phyloP scores from a whole-genome alignment of 2,329 filamentous ascomycete genomes.

The Cercospora sesami region DNA sequence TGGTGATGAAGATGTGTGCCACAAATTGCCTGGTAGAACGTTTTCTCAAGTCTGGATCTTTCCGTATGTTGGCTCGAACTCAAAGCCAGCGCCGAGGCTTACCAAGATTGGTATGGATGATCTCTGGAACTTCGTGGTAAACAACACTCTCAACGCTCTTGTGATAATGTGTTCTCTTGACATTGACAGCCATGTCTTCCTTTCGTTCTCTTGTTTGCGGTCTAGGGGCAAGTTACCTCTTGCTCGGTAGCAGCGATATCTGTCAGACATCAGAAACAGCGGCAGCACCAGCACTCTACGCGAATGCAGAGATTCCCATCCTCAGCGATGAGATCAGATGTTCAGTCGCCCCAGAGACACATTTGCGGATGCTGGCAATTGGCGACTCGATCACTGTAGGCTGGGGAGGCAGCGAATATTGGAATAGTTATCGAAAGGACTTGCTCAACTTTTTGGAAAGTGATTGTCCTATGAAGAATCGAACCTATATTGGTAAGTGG shows the following conservation, averaged over 20 bases:
- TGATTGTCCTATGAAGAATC: slow-evolving; percentile 11
- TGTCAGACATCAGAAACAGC: neutral
- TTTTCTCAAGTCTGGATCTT: neutral
- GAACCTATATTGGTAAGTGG: slow-evolving; percentile 9
- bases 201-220: neutral
- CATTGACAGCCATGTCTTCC: neutral
- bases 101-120: neutral
- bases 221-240: slow-evolving; percentile 1
- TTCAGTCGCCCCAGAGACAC: slow-evolving; percentile 7
- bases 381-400: slow-evolving; percentile 19
- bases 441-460: slow-evolving; percentile 6
- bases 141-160: neutral
- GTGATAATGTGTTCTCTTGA: neutral
- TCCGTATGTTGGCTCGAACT: slow-evolving; percentile 3
- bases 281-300: neutral
- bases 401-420: slow-evolving; percentile 14
- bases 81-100: slow-evolving; percentile 8
- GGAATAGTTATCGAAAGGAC: slow-evolving; percentile 15
- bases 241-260: neutral
- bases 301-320: neutral
- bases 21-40: neutral
- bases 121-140: neutral
- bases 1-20: neutral
- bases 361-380: slow-evolving; percentile 12
- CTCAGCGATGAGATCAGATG: slow-evolving; percentile 5